Base-by-base conservation (phyloP, 352 stramenopile genomes). In the Chrysophaeum taylorii region DNA sequence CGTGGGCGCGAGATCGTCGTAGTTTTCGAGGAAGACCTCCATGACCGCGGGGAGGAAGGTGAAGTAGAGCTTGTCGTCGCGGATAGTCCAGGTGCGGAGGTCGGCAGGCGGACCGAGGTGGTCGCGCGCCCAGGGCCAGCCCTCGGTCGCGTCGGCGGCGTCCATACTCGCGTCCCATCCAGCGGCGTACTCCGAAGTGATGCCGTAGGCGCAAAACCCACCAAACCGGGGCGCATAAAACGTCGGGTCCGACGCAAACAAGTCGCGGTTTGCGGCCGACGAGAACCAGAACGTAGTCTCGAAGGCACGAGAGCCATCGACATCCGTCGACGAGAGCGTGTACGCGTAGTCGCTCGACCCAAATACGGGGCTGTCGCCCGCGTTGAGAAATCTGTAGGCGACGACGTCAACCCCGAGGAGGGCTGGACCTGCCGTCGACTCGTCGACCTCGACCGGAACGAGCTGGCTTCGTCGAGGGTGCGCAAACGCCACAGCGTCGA, bases 11-110 rank as follows among this genome's bases (percentile, higher is more conserved):
- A 45, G 31, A 25, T 21, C 36, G 9, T 25, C 33, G 31, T 33
- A 42, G 33, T 33, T 36, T 2, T 2, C 57, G 18, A 45, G 33
- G 31, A 66, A 66, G 7, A n/a, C 31, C 5, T 5, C 35, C 57
- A 66, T 66, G 12, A 66, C 57, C 1, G 23, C 33, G 1, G 57
- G 33, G 33, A 66, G 36, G n/a, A 66, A 66, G 9, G 57, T 45
- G 33, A 66, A 45, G 57, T 66, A 66, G 57, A 66, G 57, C 57
- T 45, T 66, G 36, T 36, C 57, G 21, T 66, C 57, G 7, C 7
- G 9, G 35, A 66, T 43, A 18, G 31, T 23, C 57, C 57, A 66
- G 33, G 4, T 45, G 5, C 5, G 5, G 23, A 45, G 12, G 33
- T 42, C 18, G 12, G 33, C 27, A 9, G 57, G 35, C 57, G 57